Evolutionary conservation across 1,139 yeast genomes (phyloP).

Genomic region (Taphrina flavorubra): DNA sequence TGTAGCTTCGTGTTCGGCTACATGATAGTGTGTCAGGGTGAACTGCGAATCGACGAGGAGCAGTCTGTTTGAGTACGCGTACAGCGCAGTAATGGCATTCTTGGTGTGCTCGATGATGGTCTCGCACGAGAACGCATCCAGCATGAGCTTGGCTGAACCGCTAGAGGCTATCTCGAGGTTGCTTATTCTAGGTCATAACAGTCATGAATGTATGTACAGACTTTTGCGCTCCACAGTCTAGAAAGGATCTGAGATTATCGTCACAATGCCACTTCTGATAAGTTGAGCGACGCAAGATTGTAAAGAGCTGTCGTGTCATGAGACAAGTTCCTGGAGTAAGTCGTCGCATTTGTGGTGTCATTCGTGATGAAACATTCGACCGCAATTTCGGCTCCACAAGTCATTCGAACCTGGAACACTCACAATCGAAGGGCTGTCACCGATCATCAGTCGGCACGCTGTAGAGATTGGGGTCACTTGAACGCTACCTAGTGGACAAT

Average conservation of each 20-base stretch:
- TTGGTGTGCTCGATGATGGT: slow-evolving; percentile 15
- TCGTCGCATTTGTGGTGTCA: slow-evolving; percentile 4
- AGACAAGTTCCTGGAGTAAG: too few relatives aligned
- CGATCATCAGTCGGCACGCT: too few relatives aligned
- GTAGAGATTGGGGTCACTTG: too few relatives aligned
- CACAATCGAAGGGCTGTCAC: too few relatives aligned
- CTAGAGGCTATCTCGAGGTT: neutral
- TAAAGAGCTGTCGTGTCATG: too few relatives aligned
- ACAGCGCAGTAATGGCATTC: slow-evolving; percentile 8
- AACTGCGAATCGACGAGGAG: slow-evolving; percentile 28
- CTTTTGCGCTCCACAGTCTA: too few relatives aligned
- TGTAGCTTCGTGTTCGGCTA: slow-evolving; percentile 20
- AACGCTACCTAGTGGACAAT: too few relatives aligned
- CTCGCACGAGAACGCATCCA: slow-evolving; percentile 34
- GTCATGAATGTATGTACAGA: too few relatives aligned
- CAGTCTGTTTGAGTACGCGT: slow-evolving; percentile 33
- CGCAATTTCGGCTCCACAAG: slow-evolving; percentile 4
- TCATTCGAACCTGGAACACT: neutral
- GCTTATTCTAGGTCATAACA: too few relatives aligned
- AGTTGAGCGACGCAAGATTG: too few relatives aligned
- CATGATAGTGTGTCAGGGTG: slow-evolving; percentile 34
- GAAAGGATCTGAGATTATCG: too few relatives aligned
- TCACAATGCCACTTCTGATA: too few relatives aligned
- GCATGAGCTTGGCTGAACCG: slow-evolving; percentile 6
- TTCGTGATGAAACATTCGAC: neutral